These are phyloP conservation scores for Sporisorium scitamineum DNA, from an alignment of 1,284 basidiomycete genomes.

Conservation along the genomic window DNA sequence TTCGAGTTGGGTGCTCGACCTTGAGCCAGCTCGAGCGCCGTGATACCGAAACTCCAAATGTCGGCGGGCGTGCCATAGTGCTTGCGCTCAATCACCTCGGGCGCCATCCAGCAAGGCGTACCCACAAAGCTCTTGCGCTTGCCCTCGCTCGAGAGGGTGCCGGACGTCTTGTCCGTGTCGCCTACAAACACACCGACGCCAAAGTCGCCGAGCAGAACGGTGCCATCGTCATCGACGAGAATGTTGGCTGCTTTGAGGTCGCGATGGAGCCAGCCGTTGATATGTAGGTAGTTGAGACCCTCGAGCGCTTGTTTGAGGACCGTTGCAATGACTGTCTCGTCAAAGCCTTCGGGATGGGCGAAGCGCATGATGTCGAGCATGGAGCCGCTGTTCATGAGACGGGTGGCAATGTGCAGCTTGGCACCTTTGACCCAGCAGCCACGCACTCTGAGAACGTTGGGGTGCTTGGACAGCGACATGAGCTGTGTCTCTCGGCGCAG, in stretches of 20 bases:
- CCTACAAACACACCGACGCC: conserved; percentile 85
- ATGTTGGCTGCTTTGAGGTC: conserved; percentile 91
- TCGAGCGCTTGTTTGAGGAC: conserved; percentile 84
- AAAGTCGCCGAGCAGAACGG: conserved; percentile 86
- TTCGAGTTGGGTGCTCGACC: conserved; percentile 84
- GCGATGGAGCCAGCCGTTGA: conserved; percentile 85
- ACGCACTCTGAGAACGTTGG: conserved; percentile 87
- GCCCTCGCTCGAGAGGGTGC: conserved; percentile 68
- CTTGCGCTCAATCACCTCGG: conserved; percentile 84
- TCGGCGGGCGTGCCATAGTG: conserved; percentile 85
- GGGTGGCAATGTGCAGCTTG: conserved; percentile 85
- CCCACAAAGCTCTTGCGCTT: conserved; percentile 86
- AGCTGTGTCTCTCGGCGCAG: conserved; percentile 86
- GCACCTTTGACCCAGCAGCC: conserved; percentile 87
- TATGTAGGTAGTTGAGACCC: conserved; percentile 87
- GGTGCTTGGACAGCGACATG: conserved; percentile 93
- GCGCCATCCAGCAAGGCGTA: conserved; percentile 94
- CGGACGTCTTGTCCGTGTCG: conserved; percentile 69
- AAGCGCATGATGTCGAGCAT: conserved; percentile 87
- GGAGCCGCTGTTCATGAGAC: conserved; percentile 88
- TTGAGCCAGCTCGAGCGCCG: conserved; percentile 82
- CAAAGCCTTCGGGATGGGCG: conserved; percentile 84
- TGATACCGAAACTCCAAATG: conserved; percentile 92
- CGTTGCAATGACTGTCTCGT: conserved; percentile 85
- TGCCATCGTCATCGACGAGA: conserved; percentile 75